A percentile compares a stretch with the other conserved stretches of the same genome.
phyloP scores from a whole-genome alignment of 306 rosid genomes.

The Cicer yamashitae region DNA sequence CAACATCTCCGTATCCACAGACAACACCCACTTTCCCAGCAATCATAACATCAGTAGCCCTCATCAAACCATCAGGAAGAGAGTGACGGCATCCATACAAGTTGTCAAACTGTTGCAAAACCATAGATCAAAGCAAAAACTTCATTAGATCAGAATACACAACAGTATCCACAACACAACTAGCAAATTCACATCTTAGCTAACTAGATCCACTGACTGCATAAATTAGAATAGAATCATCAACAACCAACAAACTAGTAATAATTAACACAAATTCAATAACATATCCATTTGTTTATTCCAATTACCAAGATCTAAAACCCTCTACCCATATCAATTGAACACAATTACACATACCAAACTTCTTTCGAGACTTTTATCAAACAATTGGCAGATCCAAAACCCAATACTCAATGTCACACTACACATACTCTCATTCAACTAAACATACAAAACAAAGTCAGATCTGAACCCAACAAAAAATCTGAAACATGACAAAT shows the following conservation, averaged over 20 bases:
- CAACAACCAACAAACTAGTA: not conserved
- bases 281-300: not conserved
- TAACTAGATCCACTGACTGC: slow-evolving; percentile 15
- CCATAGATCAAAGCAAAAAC: slow-evolving; percentile 4
- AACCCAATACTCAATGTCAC: not conserved
- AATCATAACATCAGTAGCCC: slow-evolving; percentile 98
- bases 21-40: slow-evolving; percentile 95
- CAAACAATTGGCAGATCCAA: slow-evolving; percentile 23
- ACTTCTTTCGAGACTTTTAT: not conserved
- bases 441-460: not conserved
- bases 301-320: not conserved
- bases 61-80: slow-evolving; percentile 96
- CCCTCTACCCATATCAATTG: not conserved
- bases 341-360: not conserved
- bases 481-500: not conserved
- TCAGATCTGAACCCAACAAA: slow-evolving; percentile 18
- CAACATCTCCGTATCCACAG: slow-evolving; percentile 92
- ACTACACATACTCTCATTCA: not conserved
- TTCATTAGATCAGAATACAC: slow-evolving; percentile 26
- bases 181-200: slow-evolving; percentile 6
- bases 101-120: slow-evolving; percentile 77
- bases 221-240: not conserved
- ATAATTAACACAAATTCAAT: not conserved
- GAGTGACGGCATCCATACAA: slow-evolving; percentile 99
- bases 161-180: not conserved